Evolutionary conservation across 208 protist species (phyloP), one percentile per base, ranked within the genome.

Genomic region (Wallacemonas collosoma): DNA sequence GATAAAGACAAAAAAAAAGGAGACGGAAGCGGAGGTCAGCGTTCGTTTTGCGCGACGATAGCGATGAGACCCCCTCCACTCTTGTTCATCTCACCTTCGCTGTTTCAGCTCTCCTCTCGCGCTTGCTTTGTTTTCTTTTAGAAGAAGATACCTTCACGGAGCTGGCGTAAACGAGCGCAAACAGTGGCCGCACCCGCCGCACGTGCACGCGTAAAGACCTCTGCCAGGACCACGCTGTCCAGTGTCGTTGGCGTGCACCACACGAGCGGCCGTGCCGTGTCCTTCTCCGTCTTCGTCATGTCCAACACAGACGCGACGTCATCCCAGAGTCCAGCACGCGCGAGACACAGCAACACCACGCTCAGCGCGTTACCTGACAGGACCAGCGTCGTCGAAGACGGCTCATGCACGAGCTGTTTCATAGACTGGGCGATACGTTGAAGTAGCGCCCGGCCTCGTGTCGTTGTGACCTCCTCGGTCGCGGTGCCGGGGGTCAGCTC

Each of bases 81-180:
- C 26, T 26, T 64, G 15, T 39, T 12, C 48, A 11, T 67, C 14
- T 67, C 14, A 14, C 14, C 55, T 9, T 54, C 11, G 8, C 1
- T 35, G 5, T 17, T 7, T 38, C 11, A 36, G 44, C 53, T 9
- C 15, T 17, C 9, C 8, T 11, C 17, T 6, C 43, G 44, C 1
- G 65, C 39, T 12, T n/a, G 26, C 26, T 0, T 26, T 26, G 26
- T 26, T 26, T 26, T 26, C 26, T 2, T 35, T 80, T 72, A 93
- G 51, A 93, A 93, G 71, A 95, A 95, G 11, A 93, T 73, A 45
- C 63, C 67, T 72, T 93, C 80, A n/a, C 90, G 83, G 9, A 76
- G 79, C 9, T 62, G 51, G 0, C 87, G 83, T 40, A 95, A 67
- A 43, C 83, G 73, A 2, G 81, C 74, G 71, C 87, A 93, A 26